Base-by-base conservation (phyloP, 176 grass and related monocot species). In the Triticum monococcum region DNA sequence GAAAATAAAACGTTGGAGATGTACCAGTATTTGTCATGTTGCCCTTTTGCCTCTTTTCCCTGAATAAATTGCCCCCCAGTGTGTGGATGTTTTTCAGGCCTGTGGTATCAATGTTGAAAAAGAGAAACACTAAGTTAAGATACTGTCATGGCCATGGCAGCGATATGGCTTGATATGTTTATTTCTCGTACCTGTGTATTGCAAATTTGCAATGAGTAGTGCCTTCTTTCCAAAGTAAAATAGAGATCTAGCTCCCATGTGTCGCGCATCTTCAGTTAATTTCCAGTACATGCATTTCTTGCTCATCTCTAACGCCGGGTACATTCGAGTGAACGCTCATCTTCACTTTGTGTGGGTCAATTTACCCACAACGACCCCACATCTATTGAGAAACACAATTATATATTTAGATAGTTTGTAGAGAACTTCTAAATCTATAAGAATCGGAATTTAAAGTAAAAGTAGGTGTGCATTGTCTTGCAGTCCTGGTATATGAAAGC, bases 1-100 rank as follows among this genome's bases (percentile, higher is more conserved):
- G 63, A 68, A 50, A 68, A 37, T 40, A 32, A 80, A 64, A 81
- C 77, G 36, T 31, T 88, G 85, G 81, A 4, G 37, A 69, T 67
- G 11, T 68, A 5, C 16, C 60, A 36, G 16, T 73, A 30, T 23
- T 40, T 70, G 33, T 20, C 41, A 50, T 5, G 12, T 83, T 73
- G 18, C 9, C 50, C 23, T 59, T 57, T 32, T 73, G 18, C 41
- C 24, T 56, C 14, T 76, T 30, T 31, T 24, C 60, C 3, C 8
- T 62, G 4, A n/a, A 77, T 33, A 33, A 32, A 1, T 77, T 56
- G 46, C 32, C 32, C 14, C 5, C 8, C 24, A 16, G 0, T 26
- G 31, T 52, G 25, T 54, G 25, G 25, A 4, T 76, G 14, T 32
- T 54, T 52, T 30, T 7, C 1, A 7, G 41, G 24, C 23, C 43